Evolutionary conservation across 164 flowering plant genomes (phyloP).

Genomic region (Aristolochia contorta): DNA sequence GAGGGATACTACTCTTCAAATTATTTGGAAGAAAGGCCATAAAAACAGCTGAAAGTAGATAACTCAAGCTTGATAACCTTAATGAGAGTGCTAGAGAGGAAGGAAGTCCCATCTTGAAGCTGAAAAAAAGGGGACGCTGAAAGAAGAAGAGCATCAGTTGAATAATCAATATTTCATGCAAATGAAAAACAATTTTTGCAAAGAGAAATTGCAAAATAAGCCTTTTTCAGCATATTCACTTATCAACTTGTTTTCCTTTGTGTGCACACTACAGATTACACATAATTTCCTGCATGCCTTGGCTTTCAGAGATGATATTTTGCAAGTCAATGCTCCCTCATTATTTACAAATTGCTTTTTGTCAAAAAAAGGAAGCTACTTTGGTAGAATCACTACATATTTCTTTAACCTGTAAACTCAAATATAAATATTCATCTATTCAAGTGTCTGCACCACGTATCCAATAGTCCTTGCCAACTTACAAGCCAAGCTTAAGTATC

Average conservation of each 20-base stretch:
- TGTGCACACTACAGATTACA: too few species aligned
- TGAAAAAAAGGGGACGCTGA: constrained; percentile 86
- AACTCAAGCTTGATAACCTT: constrained; percentile 46
- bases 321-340: too few species aligned
- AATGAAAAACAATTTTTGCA: not conserved
- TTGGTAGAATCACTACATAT: too few species aligned
- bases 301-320: too few species aligned
- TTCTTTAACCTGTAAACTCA: too few species aligned
- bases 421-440: too few species aligned
- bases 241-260: not conserved
- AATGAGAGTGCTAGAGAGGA: constrained; percentile 42
- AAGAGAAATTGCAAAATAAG: not conserved
- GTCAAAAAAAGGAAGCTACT: too few species aligned
- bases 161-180: not conserved
- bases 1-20: constrained; percentile 16
- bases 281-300: too few species aligned
- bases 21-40: constrained; percentile 32
- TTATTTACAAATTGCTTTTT: too few species aligned
- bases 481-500: too few species aligned
- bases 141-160: constrained; percentile 8
- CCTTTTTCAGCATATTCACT: not conserved
- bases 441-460: too few species aligned
- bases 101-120: constrained; percentile 83
- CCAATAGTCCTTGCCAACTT: too few species aligned
- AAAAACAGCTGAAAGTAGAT: constrained; percentile 33